Percentiles rank a stretch among this genome's conserved stretches.
Conservation (phyloP, 371 early-diverging fungal genomes). For the Dichotomocladium elegans region DNA sequence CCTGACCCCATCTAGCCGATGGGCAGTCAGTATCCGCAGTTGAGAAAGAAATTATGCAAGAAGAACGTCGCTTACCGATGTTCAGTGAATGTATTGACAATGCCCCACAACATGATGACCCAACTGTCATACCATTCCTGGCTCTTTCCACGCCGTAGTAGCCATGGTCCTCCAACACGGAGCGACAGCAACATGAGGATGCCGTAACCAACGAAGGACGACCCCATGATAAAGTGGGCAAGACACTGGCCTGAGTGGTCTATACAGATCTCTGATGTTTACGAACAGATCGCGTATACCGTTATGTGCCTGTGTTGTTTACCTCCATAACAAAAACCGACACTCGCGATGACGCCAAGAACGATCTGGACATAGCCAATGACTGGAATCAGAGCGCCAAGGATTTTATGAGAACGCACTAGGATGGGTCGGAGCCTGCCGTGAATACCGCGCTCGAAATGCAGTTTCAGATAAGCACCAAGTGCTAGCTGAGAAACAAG, state of each 20-base stretch:
- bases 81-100: constrained; percentile 68
- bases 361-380: constrained; percentile 62
- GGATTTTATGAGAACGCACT: constrained; percentile 44
- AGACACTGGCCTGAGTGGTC: constrained; percentile 61
- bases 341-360: constrained; percentile 60
- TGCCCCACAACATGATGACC: constrained; percentile 64
- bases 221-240: constrained; percentile 72
- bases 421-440: constrained; percentile 49
- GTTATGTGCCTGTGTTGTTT: too few relatives aligned
- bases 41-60: too few relatives aligned
- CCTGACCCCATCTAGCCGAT: constrained; percentile 42
- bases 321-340: constrained; percentile 64
- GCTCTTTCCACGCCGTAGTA: constrained; percentile 51
- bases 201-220: constrained; percentile 66
- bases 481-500: constrained; percentile 43
- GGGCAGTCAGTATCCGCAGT: too few relatives aligned
- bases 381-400: constrained; percentile 50
- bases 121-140: constrained; percentile 71
- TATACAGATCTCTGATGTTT: constrained; percentile 7
- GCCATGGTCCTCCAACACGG: constrained; percentile 59
- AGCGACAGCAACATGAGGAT: constrained; percentile 51
- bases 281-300: not conserved
- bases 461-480: constrained; percentile 59
- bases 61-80: constrained; percentile 45
- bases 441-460: constrained; percentile 52